Evolutionary conservation across 805 yeast species (phyloP).

Genomic region (Hanseniaspora lindneri): DNA sequence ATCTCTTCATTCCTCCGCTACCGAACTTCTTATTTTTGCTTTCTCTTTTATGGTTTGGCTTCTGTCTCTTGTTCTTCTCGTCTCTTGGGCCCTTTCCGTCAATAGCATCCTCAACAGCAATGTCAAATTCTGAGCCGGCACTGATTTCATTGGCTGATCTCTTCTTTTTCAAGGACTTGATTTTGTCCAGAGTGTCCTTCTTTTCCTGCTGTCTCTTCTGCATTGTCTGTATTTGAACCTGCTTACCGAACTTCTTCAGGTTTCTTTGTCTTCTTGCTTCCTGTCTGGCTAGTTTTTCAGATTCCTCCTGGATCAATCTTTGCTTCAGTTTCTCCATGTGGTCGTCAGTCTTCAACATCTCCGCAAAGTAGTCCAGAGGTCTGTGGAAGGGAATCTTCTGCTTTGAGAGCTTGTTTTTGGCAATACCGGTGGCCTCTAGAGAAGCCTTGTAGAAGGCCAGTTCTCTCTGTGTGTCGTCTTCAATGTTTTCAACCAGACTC

Average conservation of each 20-base stretch:
- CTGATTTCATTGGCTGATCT: slow-evolving; percentile 62
- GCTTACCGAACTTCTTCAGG: slow-evolving; percentile 93
- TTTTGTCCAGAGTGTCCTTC: slow-evolving; percentile 78
- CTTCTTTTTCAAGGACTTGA: slow-evolving; percentile 82
- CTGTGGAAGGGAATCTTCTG: slow-evolving; percentile 79
- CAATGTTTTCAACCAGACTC: slow-evolving; percentile 65
- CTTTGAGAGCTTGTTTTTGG: slow-evolving; percentile 51
- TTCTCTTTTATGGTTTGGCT: slow-evolving; percentile 46
- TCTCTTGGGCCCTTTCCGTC: slow-evolving; percentile 32
- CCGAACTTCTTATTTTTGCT: slow-evolving; percentile 70
- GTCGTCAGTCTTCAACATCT: slow-evolving; percentile 94
- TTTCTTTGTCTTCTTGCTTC: slow-evolving; percentile 91
- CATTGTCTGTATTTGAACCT: slow-evolving; percentile 84
- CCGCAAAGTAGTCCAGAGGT: slow-evolving; percentile 94
- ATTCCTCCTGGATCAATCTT: slow-evolving; percentile 66
- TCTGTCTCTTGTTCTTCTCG: slow-evolving; percentile 37
- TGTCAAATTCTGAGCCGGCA: slow-evolving; percentile 61
- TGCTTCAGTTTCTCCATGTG: slow-evolving; percentile 90
- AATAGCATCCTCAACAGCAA: slow-evolving; percentile 78
- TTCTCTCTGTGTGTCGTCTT: slow-evolving; percentile 93
- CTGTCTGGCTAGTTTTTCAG: slow-evolving; percentile 78
- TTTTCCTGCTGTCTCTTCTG: slow-evolving; percentile 90
- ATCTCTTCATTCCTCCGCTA: slow-evolving; percentile 65
- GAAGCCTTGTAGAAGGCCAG: slow-evolving; percentile 92
- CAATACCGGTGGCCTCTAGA: slow-evolving; percentile 65